These are phyloP conservation scores for Zoysia matrella DNA, from an alignment of 202 grass and related monocot species.

Conservation along the genomic window DNA sequence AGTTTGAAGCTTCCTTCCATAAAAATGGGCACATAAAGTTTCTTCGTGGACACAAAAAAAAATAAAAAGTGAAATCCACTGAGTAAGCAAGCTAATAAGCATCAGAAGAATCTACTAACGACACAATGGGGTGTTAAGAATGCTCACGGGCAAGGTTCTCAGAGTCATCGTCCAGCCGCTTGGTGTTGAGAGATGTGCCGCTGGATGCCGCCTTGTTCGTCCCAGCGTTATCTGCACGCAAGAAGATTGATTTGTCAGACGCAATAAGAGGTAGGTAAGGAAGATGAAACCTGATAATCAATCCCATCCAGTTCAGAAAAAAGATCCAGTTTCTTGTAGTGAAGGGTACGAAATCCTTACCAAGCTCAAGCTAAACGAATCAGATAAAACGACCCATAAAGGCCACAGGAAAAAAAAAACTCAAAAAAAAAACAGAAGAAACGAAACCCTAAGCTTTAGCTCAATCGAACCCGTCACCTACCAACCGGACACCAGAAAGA, in stretches of 20 bases:
- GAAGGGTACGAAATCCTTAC: neutral
- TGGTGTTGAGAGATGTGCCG: slow-evolving; percentile 89
- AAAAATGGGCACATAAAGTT: neutral
- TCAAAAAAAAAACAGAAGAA: neutral
- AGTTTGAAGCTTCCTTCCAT: neutral
- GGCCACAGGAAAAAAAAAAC: neutral
- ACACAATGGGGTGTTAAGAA: neutral
- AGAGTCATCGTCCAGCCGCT: slow-evolving; percentile 86
- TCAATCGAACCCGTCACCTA: neutral
- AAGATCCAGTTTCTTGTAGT: neutral
- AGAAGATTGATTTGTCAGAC: neutral
- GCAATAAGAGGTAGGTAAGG: neutral
- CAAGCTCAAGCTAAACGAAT: neutral
- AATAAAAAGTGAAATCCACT: neutral
- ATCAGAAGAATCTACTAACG: neutral
- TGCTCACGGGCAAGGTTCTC: slow-evolving; percentile 93
- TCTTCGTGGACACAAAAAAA: neutral
- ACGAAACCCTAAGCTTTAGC: neutral
- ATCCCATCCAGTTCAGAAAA: neutral
- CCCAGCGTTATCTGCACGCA: slow-evolving; percentile 76
- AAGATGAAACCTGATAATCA: neutral
- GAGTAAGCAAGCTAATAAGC: neutral
- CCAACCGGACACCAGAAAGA: neutral
- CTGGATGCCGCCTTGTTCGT: slow-evolving; percentile 93
- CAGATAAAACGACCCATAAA: too few relatives aligned